phyloP scores from a whole-genome alignment of 768 basidiomycete genomes.

The Lentinus tigrinus region DNA sequence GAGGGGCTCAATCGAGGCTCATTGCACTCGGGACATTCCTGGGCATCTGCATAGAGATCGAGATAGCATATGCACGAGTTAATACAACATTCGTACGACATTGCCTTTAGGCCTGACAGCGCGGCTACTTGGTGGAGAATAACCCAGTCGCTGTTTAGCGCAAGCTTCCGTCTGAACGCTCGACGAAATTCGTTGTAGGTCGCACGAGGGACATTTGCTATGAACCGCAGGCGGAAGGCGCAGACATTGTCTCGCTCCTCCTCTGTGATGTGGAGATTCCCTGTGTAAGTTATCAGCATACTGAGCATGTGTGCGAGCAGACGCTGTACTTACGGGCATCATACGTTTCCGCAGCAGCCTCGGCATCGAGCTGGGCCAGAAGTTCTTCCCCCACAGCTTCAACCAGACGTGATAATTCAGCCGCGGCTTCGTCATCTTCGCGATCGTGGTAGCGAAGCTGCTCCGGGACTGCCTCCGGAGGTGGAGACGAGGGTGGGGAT shows the following conservation, averaged over 20 bases:
- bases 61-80: constrained; percentile 41
- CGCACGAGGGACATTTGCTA: neutral
- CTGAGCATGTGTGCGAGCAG: too few relatives aligned
- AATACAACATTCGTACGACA: constrained; percentile 41
- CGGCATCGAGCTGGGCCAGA: too few relatives aligned
- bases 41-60: constrained; percentile 29
- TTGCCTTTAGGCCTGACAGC: constrained; percentile 34
- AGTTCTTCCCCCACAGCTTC: too few relatives aligned
- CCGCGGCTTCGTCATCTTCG: too few relatives aligned
- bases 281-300: too few relatives aligned
- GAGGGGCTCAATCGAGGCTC: constrained; percentile 24
- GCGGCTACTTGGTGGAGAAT: constrained; percentile 20
- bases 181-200: neutral
- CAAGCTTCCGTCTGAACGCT: neutral
- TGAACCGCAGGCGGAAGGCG: neutral
- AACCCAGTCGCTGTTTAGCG: constrained; percentile 4
- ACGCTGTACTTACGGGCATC: too few relatives aligned
- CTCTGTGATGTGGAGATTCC: neutral
- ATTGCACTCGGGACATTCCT: constrained; percentile 37
- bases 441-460: too few relatives aligned
- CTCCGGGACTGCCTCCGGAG: too few relatives aligned
- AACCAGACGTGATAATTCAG: too few relatives aligned
- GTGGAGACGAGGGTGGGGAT: too few relatives aligned
- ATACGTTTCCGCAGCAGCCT: too few relatives aligned
- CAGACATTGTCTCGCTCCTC: neutral